A percentile compares a stretch with the other conserved stretches of the same genome.
These are phyloP conservation scores for Agapanthus africanus DNA, from an alignment of 106 monocot genomes.

Conservation along the genomic window DNA sequence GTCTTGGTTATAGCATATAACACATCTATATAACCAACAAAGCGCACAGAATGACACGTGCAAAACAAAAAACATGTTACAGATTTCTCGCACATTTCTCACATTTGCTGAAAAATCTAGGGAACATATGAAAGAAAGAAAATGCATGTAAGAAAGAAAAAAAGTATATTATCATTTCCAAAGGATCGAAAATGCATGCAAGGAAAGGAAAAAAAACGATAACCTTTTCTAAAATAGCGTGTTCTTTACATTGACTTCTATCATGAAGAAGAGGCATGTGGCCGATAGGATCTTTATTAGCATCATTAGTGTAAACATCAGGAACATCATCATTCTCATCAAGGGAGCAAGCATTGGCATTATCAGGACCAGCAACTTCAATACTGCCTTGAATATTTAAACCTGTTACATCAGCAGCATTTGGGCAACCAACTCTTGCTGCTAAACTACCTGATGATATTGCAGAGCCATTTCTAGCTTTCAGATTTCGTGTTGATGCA, in stretches of 20 bases:
- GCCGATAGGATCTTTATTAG: constrained; percentile 3
- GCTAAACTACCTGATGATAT: constrained; percentile 16
- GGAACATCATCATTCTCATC: constrained; percentile 12
- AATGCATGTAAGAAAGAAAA: not conserved
- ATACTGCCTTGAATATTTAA: constrained; percentile 6
- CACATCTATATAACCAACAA: not conserved
- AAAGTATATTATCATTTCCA: no score
- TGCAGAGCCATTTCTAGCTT: constrained; percentile 20
- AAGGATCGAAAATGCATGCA: not conserved
- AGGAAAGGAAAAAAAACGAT: not conserved
- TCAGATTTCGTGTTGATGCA: no score
- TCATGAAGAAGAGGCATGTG: constrained; percentile 9
- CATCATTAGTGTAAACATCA: constrained; percentile 12
- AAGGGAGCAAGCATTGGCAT: constrained; percentile 25
- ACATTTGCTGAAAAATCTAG: not conserved
- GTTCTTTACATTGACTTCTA: constrained; percentile 18
- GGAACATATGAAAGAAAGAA: not conserved
- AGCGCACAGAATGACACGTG: no score
- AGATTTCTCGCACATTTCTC: no score
- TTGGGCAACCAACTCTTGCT: constrained; percentile 4
- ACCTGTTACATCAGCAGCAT: constrained; percentile 10
- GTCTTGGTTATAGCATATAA: not conserved
- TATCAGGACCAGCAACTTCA: constrained; percentile 6
- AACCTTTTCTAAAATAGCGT: constrained; percentile 24
- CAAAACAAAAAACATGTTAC: no score